A percentile compares a stretch with the other conserved stretches of the same genome.
phyloP scores from a whole-genome alignment of 2,329 filamentous ascomycete genomes.

The Blumeria hordei region DNA sequence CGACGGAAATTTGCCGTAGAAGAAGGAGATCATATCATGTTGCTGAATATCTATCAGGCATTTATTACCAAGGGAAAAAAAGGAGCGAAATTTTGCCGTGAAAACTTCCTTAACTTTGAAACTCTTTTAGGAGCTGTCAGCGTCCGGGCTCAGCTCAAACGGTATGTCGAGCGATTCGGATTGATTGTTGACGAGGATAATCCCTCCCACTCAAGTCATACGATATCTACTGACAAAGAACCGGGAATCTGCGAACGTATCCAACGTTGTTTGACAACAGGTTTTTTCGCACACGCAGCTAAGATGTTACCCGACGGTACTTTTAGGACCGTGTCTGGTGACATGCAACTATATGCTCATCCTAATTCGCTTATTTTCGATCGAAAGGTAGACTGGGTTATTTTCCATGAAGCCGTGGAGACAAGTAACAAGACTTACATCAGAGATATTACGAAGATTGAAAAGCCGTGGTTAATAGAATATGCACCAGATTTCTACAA shows the following conservation, averaged over 20 bases:
- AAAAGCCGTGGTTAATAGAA: conserved; percentile 77
- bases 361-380: conserved; percentile 91
- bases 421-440: conserved; percentile 76
- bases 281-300: conserved; percentile 83
- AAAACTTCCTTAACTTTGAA: conserved; percentile 73
- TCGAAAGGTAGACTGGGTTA: conserved; percentile 84
- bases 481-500: conserved; percentile 70
- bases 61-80: conserved; percentile 68
- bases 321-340: conserved; percentile 65
- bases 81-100: conserved; percentile 65
- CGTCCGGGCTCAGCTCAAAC: conserved; percentile 63
- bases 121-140: conserved; percentile 60
- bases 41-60: conserved; percentile 79
- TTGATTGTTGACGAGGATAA: conserved; percentile 36
- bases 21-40: conserved; percentile 80
- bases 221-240: conserved; percentile 19
- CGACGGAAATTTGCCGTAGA: conserved; percentile 69
- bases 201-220: conserved; percentile 7
- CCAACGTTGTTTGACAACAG: conserved; percentile 60
- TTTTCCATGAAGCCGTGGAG: conserved; percentile 86
- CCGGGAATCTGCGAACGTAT: conserved; percentile 39
- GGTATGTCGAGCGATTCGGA: conserved; percentile 69
- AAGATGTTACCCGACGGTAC: conserved; percentile 84
- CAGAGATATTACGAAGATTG: conserved; percentile 74
- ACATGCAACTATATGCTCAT: conserved; percentile 60